Evolutionary conservation across 2,329 filamentous ascomycete genomes (phyloP), one percentile per base, ranked within the genome.

Genomic region (Scedosporium dehoogii): DNA sequence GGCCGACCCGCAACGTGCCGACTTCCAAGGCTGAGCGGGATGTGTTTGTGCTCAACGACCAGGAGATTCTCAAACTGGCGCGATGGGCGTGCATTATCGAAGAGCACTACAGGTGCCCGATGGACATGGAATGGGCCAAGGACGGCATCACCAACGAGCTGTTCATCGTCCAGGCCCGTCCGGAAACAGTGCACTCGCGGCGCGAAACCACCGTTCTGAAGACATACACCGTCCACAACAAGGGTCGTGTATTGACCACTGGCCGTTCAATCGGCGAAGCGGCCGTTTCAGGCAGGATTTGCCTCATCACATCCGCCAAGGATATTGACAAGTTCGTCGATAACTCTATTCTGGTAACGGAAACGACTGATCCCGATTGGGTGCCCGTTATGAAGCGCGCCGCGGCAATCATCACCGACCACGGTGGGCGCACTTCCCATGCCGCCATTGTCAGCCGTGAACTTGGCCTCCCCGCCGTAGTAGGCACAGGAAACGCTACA

Each of bases 391-490:
- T 75, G 73, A 74, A 73, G 66, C 69, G 68, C 2, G 73, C 73
- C 0, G 68, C 68, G 1, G 73, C 72, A 23, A 73, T 75, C 44
- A 66, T 75, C 65, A 73, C 73, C 0, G 73, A 75, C 71, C 61
- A 74, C 64, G 62, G 78, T 63, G 68, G 77, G 1, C 66, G 70
- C 6, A 75, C 73, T 5, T 76, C 73, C 3, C 74, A 76, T 62
- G 74, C 73, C 14, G 73, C 74, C n/a, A 75, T 76, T 48, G 72
- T 75, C 58, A 76, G 74, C 65, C 73, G 73, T 3, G 73, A 76
- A 55, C 66, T 75, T 1, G 72, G 74, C 3, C 65, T 75, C 4
- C 73, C 74, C 4, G 74, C 73, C 1, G 67, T 76, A 4, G 73
- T 76, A 1, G 74, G 74, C 18, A 73, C 72, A 2, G 66, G 67